A percentile compares a stretch with the other conserved stretches of the same genome.
Conservation (phyloP, 148 eudicot genomes). For the Chenopodium quinoa region DNA sequence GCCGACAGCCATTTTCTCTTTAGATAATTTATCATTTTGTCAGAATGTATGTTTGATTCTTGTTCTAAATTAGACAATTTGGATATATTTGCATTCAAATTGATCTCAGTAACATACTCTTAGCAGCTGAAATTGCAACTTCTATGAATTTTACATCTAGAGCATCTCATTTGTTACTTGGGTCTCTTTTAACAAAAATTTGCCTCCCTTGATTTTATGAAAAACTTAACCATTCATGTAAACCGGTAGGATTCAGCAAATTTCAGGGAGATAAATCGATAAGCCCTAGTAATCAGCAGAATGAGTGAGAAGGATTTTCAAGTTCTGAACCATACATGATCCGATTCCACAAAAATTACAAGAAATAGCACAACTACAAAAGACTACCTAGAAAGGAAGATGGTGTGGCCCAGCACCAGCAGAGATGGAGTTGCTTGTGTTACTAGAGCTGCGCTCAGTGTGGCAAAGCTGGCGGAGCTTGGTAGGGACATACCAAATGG, state of each 20-base stretch:
- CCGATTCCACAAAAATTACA: background rate
- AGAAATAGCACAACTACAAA: background rate
- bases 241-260: background rate
- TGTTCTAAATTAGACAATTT: background rate
- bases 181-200: background rate
- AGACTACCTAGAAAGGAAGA: conserved; percentile 7
- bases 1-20: background rate
- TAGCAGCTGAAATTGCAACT: background rate
- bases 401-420: conserved; percentile 1
- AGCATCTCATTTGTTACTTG: background rate
- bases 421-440: conserved; percentile 19
- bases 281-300: background rate
- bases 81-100: background rate
- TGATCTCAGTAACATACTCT: background rate
- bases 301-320: background rate
- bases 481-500: conserved; percentile 94
- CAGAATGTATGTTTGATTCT: background rate
- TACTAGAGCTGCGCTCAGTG: conserved; percentile 53
- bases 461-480: conserved; percentile 92
- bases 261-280: background rate
- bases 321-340: conserved; percentile 4
- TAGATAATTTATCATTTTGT: background rate
- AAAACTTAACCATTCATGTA: background rate
- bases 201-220: background rate
- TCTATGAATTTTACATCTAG: background rate